Percentiles rank a stretch among this genome's conserved stretches.
These are phyloP conservation scores for Friedmanniomyces simplex DNA, from an alignment of 495 filamentous ascomycete genomes.

Conservation along the genomic window DNA sequence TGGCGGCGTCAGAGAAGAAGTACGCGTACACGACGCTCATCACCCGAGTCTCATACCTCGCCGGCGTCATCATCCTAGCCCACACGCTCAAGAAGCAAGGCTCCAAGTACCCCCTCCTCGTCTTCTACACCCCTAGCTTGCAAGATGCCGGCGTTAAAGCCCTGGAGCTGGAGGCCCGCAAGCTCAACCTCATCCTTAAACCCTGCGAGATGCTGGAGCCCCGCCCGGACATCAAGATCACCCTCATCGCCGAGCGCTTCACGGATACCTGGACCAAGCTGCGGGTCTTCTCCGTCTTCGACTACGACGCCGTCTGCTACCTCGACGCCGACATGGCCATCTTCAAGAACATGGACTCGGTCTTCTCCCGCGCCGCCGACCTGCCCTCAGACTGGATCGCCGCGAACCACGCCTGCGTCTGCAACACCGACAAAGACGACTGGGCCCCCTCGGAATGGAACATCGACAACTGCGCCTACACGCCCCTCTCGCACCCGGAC, in stretches of 20 bases:
- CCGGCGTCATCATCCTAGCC: slow-evolving; percentile 40
- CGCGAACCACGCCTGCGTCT: slow-evolving; percentile 44
- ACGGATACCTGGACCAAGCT: slow-evolving; percentile 48
- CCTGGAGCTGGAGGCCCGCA: slow-evolving; percentile 29
- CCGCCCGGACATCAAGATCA: slow-evolving; percentile 14
- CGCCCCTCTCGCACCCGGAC: slow-evolving; percentile 29
- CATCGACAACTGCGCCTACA: slow-evolving; percentile 41
- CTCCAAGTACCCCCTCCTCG: slow-evolving; percentile 38
- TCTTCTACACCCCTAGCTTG: slow-evolving; percentile 37
- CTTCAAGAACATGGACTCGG: slow-evolving; percentile 35
- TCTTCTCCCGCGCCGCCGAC: slow-evolving; percentile 30
- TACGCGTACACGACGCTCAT: slow-evolving; percentile 38
- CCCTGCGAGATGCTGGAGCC: slow-evolving; percentile 31
- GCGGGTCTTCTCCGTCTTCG: slow-evolving; percentile 38
- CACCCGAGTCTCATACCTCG: slow-evolving; percentile 40
- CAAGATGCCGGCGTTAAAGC: slow-evolving; percentile 23
- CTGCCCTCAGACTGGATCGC: slow-evolving; percentile 33
- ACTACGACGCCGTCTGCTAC: slow-evolving; percentile 35
- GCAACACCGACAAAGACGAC: slow-evolving; percentile 37
- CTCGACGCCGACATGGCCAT: slow-evolving; percentile 46
- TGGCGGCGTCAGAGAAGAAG: slow-evolving; percentile 9
- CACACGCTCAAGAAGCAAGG: slow-evolving; percentile 37
- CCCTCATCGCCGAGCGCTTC: slow-evolving; percentile 38
- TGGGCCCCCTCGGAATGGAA: slow-evolving; percentile 43
- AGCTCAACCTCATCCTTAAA: slow-evolving; percentile 29